These are phyloP conservation scores for Rhizopus arrhizus DNA, from an alignment of 371 early-diverging fungal genomes.

Conservation along the genomic window DNA sequence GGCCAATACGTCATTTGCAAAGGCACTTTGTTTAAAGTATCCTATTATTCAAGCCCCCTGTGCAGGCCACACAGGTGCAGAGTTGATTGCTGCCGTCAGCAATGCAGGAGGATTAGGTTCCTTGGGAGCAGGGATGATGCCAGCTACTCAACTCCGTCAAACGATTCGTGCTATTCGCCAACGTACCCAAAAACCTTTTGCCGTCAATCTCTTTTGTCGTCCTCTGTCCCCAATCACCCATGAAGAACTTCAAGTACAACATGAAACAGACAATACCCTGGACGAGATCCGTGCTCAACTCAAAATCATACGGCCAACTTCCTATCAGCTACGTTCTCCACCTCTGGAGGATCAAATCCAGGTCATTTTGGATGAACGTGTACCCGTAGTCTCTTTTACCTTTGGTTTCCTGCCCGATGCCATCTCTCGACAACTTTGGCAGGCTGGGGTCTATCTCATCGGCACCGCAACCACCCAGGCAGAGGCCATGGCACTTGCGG, in stretches of 20 bases:
- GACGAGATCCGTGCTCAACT: constrained; percentile 37
- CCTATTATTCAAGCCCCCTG: constrained; percentile 51
- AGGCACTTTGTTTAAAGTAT: constrained; percentile 28
- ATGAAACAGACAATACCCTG: constrained; percentile 28
- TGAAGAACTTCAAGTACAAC: constrained; percentile 33
- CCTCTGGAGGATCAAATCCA: constrained; percentile 42
- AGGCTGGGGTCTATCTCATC: constrained; percentile 40
- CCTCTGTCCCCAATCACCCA: constrained; percentile 15
- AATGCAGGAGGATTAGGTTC: constrained; percentile 51
- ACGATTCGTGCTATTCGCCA: constrained; percentile 41
- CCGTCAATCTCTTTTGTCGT: constrained; percentile 50
- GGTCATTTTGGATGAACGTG: constrained; percentile 43
- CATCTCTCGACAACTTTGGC: constrained; percentile 25
- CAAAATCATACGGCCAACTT: constrained; percentile 25
- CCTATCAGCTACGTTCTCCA: constrained; percentile 38
- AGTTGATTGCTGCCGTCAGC: constrained; percentile 41
- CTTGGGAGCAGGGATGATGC: constrained; percentile 40
- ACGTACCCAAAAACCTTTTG: constrained; percentile 38
- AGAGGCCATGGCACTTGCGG: constrained; percentile 40
- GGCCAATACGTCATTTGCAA: constrained; percentile 17
- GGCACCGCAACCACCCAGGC: constrained; percentile 49
- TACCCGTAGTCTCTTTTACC: constrained; percentile 49
- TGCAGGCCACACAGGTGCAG: constrained; percentile 41
- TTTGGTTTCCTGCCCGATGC: constrained; percentile 45
- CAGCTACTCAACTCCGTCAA: constrained; percentile 28